Evolutionary conservation across 306 rosid species (phyloP).

Genomic region (Senna tora): DNA sequence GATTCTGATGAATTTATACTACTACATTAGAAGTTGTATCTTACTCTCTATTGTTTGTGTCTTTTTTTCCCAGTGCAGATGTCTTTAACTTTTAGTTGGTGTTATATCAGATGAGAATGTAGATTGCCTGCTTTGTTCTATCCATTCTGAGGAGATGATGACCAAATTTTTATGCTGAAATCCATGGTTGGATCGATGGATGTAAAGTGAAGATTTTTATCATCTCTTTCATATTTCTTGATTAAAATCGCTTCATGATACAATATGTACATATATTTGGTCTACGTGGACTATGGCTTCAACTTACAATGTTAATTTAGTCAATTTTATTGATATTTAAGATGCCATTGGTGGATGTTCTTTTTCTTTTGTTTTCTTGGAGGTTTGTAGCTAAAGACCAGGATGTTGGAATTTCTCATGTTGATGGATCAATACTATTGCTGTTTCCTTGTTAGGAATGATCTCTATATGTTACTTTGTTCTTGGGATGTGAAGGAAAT

Average conservation of each 20-base stretch:
- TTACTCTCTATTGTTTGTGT: slow-evolving; percentile 1
- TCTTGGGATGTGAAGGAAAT: no score
- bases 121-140: slow-evolving; percentile 34
- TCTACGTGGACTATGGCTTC: slow-evolving; percentile 32
- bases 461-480: no score
- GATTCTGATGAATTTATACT: not conserved
- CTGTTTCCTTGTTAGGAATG: no score
- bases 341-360: no score
- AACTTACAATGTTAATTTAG: no score
- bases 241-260: slow-evolving; percentile 35
- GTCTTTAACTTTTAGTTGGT: slow-evolving; percentile 29
- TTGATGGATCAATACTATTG: no score
- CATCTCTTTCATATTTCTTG: slow-evolving; percentile 5
- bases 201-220: slow-evolving; percentile 39
- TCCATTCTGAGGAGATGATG: slow-evolving; percentile 32
- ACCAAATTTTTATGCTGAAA: slow-evolving; percentile 22
- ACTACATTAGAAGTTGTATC: slow-evolving; percentile 6
- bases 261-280: slow-evolving; percentile 62
- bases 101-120: slow-evolving; percentile 40
- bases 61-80: slow-evolving; percentile 45
- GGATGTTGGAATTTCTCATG: no score
- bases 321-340: no score
- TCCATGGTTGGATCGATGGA: slow-evolving; percentile 36
- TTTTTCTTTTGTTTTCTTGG: no score
- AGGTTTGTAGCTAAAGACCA: no score